A percentile compares a stretch with the other conserved stretches of the same genome.
These are phyloP conservation scores for Neonectria magnoliae DNA, from an alignment of 2,329 filamentous ascomycete species.

Conservation along the genomic window DNA sequence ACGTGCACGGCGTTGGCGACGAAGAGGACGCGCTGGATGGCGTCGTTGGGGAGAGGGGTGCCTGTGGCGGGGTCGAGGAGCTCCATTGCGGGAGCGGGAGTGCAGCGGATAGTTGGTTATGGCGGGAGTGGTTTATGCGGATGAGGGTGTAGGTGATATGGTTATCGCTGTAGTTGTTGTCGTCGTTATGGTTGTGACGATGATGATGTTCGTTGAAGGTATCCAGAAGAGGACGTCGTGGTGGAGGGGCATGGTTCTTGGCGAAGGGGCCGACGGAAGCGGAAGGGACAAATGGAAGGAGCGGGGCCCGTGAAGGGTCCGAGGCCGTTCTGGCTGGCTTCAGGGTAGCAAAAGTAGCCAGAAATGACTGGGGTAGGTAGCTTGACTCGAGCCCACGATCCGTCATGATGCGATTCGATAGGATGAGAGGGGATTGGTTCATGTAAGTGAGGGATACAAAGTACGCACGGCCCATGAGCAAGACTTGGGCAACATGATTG, in stretches of 20 bases:
- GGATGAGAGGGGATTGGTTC: neutral
- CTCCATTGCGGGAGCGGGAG: slow-evolving; percentile 59
- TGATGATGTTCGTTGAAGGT: neutral
- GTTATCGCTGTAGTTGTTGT: neutral
- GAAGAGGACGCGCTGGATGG: slow-evolving; percentile 88
- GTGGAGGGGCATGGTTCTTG: slow-evolving; percentile 10
- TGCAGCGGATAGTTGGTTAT: neutral
- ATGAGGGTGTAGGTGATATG: too few species aligned
- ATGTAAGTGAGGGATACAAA: neutral
- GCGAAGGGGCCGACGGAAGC: neutral
- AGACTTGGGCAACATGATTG: neutral
- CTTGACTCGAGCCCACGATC: slow-evolving; percentile 23
- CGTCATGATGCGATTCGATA: slow-evolving; percentile 26
- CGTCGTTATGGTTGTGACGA: neutral
- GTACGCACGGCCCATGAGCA: neutral
- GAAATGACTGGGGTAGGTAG: slow-evolving; percentile 37
- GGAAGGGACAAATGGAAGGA: neutral
- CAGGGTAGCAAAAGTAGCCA: neutral
- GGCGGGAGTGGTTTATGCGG: neutral
- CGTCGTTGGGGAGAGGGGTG: slow-evolving; percentile 72
- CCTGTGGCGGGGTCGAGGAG: slow-evolving; percentile 77
- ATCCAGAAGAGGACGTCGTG: slow-evolving; percentile 5
- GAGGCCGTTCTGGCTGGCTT: neutral
- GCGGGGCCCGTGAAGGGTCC: neutral
- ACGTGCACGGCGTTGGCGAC: slow-evolving; percentile 79